Conservation (phyloP, 345 rosid genomes). For the Citropsis articulata region DNA sequence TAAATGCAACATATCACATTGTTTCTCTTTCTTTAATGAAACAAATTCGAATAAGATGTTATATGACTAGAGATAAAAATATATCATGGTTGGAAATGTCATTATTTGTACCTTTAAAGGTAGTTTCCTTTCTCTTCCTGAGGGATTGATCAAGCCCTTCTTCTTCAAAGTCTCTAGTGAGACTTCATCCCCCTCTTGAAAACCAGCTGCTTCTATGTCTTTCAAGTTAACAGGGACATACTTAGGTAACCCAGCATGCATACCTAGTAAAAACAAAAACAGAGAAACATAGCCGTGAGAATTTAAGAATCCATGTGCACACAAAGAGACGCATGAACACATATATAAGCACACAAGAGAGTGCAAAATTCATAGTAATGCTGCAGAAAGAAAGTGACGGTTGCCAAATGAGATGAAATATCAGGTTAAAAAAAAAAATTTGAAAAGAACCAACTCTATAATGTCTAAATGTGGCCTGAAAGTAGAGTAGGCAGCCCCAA, state of each 20-base stretch:
- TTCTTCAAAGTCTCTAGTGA: conserved; percentile 69
- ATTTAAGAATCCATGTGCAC: not conserved
- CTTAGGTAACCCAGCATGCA: conserved; percentile 81
- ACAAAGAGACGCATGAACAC: not conserved
- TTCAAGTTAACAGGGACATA: conserved; percentile 79
- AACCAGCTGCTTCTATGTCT: conserved; percentile 74
- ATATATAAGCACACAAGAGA: not conserved
- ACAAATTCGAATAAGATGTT: not conserved
- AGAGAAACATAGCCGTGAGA: conserved; percentile 12
- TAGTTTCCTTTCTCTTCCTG: conserved; percentile 92
- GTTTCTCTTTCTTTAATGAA: not conserved
- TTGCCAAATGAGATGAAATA: no score
- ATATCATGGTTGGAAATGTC: not conserved
- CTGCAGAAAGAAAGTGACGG: no score
- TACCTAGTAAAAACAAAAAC: conserved; percentile 46
- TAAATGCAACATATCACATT: not conserved
- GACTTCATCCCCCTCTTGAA: conserved; percentile 85
- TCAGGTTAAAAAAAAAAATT: not conserved
- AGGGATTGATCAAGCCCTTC: conserved; percentile 85
- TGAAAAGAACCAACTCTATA: not conserved
- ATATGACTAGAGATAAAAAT: no score
- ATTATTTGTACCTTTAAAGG: conserved; percentile 66
- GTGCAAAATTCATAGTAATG: not conserved
- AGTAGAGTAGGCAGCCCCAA: not conserved
- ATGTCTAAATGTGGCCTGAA: not conserved